Conservation (phyloP, 805 yeast species). For the Komagataella pseudopastoris region DNA sequence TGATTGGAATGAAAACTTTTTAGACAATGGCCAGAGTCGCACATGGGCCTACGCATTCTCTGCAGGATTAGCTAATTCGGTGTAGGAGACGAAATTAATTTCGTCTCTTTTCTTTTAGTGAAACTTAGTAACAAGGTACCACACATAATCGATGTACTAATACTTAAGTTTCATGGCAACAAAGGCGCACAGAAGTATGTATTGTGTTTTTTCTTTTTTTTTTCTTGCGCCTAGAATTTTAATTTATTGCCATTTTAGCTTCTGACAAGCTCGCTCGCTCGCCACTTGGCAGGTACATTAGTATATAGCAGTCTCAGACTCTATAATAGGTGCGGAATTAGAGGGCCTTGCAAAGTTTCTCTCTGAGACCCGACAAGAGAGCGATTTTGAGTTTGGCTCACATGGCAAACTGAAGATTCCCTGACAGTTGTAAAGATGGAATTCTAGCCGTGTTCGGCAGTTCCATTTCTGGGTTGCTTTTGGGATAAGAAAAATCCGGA, state of each 20-base stretch:
- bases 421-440: too few relatives aligned
- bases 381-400: too few relatives aligned
- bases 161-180: background rate
- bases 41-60: constrained; percentile 79
- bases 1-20: constrained; percentile 36
- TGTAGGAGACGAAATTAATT: background rate
- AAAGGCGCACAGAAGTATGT: background rate
- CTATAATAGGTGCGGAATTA: too few relatives aligned
- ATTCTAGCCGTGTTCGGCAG: background rate
- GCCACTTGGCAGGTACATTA: too few relatives aligned
- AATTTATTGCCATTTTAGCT: background rate
- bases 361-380: too few relatives aligned
- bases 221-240: background rate
- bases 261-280: background rate
- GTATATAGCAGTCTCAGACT: too few relatives aligned
- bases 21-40: constrained; percentile 77
- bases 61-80: constrained; percentile 31
- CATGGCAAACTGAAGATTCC: too few relatives aligned
- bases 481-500: background rate
- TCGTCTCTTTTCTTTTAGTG: background rate
- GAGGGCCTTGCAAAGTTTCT: too few relatives aligned
- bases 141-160: background rate
- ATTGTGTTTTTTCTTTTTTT: background rate
- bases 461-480: background rate
- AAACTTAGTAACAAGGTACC: background rate